Evolutionary conservation across 2,329 filamentous ascomycete species (phyloP), one percentile per base, ranked within the genome.

Genomic region (Penicillium brasilianum): DNA sequence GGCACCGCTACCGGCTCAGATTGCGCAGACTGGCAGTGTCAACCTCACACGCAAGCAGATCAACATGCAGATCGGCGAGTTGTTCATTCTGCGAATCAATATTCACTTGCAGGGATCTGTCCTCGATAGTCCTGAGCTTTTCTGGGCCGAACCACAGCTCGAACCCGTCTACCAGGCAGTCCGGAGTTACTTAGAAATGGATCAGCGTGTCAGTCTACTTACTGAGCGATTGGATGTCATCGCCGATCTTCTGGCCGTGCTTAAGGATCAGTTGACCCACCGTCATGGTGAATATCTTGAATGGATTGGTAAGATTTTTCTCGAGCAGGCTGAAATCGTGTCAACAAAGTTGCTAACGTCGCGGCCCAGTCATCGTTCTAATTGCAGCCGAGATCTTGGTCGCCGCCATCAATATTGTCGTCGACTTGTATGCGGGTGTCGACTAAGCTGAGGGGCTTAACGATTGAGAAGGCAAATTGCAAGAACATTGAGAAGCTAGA

Each of bases 61-160:
- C 83, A 98, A 98, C 82, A 98, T 98, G 93, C 93, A 98, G 79
- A 97, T 99, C 63, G 95, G 95, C 75, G 93, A 99, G 80, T 87
- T 99, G 57, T 99, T 99, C 78, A 98, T 99, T 73, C 82, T 99
- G 34, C 88, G 95, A 62, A 98, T 99, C 81, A 97, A 95, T 77
- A 98, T 99, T 72, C 96, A 99, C 79, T 85, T 99, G 54, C 97
- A 98, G 77, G 95, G 95, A 36, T 96, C 92, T 32, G 93, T 99
- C 6, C 88, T 99, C 41, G 95, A 99, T 76, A 96, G 93, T 10
- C 95, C 95, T 0, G 95, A 99, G 79, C 85, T 99, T 44, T 98
- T 99, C 85, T 99, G 95, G 95, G 91, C 94, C 34, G 95, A 99
- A 78, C 95, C 95, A 9, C 93, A 97, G 77, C 85, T 99, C 7